Evolutionary conservation across 2,329 filamentous ascomycete genomes (phyloP).

Genomic region (Claviceps quebecensis): DNA sequence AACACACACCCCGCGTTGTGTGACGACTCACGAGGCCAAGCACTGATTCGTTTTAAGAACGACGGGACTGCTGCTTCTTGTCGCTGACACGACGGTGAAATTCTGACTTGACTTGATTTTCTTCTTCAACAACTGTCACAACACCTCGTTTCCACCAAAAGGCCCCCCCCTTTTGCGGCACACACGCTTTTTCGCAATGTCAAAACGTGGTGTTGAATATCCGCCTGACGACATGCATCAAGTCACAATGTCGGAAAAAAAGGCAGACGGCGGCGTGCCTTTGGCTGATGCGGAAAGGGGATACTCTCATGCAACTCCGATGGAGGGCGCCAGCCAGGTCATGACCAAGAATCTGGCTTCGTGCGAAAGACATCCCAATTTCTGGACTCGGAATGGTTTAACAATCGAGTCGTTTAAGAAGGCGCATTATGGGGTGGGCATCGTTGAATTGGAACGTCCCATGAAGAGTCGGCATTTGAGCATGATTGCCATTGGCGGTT

Average conservation of each 20-base stretch:
- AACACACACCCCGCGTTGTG: not conserved
- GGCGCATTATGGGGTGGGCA: conserved; percentile 18
- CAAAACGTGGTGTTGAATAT: not conserved
- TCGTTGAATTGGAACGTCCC: conserved; percentile 24
- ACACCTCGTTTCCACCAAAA: not conserved
- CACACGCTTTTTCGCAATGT: not conserved
- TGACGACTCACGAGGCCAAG: not conserved
- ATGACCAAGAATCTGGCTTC: conserved; percentile 5
- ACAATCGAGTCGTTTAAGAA: conserved; percentile 24
- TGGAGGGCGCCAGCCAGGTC: conserved; percentile 8
- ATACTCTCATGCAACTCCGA: not conserved
- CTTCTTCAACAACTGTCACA: not conserved
- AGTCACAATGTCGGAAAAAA: not conserved
- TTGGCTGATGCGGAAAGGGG: conserved; percentile 2
- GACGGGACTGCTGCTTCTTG: not conserved
- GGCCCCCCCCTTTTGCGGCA: not conserved
- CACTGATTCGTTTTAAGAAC: conserved; percentile 1
- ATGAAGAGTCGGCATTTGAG: conserved; percentile 43
- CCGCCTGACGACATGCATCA: not conserved
- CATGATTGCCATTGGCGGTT: conserved; percentile 40
- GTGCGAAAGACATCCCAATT: conserved; percentile 15
- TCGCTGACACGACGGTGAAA: not conserved
- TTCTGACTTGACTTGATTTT: not conserved
- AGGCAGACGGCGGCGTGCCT: not conserved
- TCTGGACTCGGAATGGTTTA: conserved; percentile 23